Percentiles rank a stretch among this genome's conserved stretches.
Evolutionary conservation across 805 yeast genomes (phyloP).

Genomic region (Novakomyces olei): DNA sequence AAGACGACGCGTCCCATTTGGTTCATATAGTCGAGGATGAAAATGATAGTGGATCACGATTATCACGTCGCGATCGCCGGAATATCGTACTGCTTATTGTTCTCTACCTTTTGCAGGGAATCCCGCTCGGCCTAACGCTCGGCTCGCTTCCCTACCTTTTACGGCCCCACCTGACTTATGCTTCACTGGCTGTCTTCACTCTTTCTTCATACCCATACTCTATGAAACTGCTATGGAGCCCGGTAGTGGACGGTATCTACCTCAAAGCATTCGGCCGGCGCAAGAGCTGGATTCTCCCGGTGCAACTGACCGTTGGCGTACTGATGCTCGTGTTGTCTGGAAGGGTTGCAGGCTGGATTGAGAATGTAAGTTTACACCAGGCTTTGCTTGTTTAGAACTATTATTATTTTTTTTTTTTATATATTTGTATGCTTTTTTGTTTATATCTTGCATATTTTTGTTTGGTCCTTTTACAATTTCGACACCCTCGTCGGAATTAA

Average conservation of each 20-base stretch:
- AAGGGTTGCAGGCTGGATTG: constrained; percentile 1
- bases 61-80: too few species aligned
- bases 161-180: constrained; percentile 59
- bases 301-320: constrained; percentile 48
- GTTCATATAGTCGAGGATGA: too few species aligned
- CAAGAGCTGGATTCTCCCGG: constrained; percentile 84
- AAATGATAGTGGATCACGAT: too few species aligned
- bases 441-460: constrained; percentile 26
- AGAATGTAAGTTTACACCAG: constrained; percentile 14
- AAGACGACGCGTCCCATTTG: too few species aligned
- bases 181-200: constrained; percentile 78
- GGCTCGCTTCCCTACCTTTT: constrained; percentile 82
- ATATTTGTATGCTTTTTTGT: too few species aligned
- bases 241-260: constrained; percentile 77
- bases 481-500: constrained; percentile 27
- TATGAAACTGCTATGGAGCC: constrained; percentile 81
- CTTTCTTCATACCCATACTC: constrained; percentile 91
- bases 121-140: constrained; percentile 87
- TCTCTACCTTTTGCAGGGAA: constrained; percentile 75
- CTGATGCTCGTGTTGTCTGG: not conserved
- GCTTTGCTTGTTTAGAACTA: too few species aligned
- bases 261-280: constrained; percentile 51
- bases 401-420: too few species aligned
- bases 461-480: constrained; percentile 38
- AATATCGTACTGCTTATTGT: constrained; percentile 50